Evolutionary conservation across 73 alveolate genomes (phyloP).

Genomic region (Uronychia setigera): DNA sequence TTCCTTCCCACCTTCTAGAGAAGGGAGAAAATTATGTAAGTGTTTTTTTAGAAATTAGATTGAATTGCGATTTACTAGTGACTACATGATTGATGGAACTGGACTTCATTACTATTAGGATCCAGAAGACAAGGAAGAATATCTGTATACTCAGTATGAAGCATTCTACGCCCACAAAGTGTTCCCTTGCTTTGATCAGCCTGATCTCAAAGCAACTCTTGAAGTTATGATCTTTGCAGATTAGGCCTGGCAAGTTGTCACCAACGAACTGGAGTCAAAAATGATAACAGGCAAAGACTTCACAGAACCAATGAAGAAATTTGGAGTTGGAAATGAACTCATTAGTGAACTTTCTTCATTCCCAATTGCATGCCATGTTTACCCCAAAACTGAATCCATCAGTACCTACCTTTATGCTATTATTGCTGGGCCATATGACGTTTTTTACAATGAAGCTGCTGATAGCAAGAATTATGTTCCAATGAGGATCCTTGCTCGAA

Average conservation of each 20-base stretch:
- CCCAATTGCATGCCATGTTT: conserved; percentile 67
- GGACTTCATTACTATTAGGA: conserved; percentile 37
- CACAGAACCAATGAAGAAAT: background rate
- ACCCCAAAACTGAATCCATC: conserved; percentile 78
- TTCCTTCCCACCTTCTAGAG: conserved; percentile 10
- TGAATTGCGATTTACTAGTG: conserved; percentile 25
- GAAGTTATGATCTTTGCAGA: conserved; percentile 79
- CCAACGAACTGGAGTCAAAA: conserved; percentile 69
- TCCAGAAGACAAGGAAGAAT: conserved; percentile 50
- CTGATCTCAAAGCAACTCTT: conserved; percentile 71
- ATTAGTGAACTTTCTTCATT: conserved; percentile 21
- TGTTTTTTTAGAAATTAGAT: background rate
- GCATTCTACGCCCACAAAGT: conserved; percentile 59
- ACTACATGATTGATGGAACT: conserved; percentile 26
- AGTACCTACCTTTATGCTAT: conserved; percentile 96
- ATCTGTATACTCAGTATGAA: conserved; percentile 62
- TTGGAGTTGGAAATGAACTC: conserved; percentile 20
- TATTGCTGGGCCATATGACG: conserved; percentile 96
- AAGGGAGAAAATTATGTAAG: conserved; percentile 2
- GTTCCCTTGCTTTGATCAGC: conserved; percentile 70
- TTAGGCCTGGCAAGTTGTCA: conserved; percentile 90
- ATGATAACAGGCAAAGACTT: conserved; percentile 8
- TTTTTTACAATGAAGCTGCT: conserved; percentile 53
- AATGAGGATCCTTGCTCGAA: conserved; percentile 87
- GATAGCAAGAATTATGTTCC: conserved; percentile 82